Conservation (phyloP, 2,329 filamentous ascomycete genomes). For the Exophiala spinifera region DNA sequence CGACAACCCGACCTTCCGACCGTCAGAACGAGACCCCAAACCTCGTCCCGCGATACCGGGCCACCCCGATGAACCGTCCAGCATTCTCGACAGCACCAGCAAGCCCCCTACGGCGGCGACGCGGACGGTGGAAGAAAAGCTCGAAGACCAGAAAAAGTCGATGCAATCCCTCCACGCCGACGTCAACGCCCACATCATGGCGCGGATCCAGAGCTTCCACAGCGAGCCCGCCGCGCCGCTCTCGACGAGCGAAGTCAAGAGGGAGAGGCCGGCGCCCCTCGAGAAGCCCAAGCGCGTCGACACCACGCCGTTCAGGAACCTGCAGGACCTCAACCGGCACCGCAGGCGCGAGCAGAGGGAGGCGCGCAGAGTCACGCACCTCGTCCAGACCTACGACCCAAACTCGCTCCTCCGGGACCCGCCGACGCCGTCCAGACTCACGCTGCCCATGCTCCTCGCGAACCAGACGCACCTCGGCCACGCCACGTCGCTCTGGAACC, state of each 20-base stretch:
- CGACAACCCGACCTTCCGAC: conserved; percentile 20
- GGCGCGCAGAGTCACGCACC: conserved; percentile 10
- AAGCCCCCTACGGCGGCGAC: conserved; percentile 15
- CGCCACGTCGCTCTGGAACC: conserved; percentile 88
- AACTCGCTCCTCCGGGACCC: conserved; percentile 58
- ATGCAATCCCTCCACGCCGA: conserved; percentile 20
- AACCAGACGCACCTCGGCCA: conserved; percentile 88
- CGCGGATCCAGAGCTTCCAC: conserved; percentile 10
- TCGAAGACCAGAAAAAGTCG: conserved; percentile 15
- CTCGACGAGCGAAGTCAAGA: neutral
- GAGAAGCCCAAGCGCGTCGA: neutral
- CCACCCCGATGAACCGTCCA: conserved; percentile 28
- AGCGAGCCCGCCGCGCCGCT: neutral
- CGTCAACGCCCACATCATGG: conserved; percentile 19
- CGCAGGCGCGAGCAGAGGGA: conserved; percentile 8
- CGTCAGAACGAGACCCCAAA: conserved; percentile 21
- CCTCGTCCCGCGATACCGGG: conserved; percentile 15
- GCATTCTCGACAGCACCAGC: conserved; percentile 22
- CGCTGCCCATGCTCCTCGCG: conserved; percentile 85
- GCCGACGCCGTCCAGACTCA: conserved; percentile 73
- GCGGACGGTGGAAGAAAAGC: conserved; percentile 6
- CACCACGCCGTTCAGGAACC: conserved; percentile 8
- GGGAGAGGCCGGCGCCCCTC: neutral
- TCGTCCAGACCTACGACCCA: conserved; percentile 25
- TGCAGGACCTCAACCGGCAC: conserved; percentile 14